Base-by-base conservation (phyloP, 257 asterid genomes). In the Cruciata laevipes region DNA sequence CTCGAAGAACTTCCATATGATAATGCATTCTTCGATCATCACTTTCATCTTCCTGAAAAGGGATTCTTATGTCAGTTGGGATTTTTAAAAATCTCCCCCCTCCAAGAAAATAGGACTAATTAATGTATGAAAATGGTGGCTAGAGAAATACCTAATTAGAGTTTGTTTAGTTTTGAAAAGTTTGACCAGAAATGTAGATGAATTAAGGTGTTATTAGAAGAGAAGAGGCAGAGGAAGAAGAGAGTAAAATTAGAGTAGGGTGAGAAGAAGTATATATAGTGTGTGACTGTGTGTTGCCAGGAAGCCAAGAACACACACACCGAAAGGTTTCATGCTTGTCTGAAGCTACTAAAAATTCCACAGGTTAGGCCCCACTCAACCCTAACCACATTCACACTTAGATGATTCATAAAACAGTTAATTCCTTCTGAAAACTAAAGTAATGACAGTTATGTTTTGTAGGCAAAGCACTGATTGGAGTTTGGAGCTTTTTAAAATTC, bases 341-440 rank as follows among this genome's bases (percentile, higher is more conserved):
- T 75, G 81, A 72, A 71, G 79, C 84, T 72, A 76, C 78, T 51
- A 7, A 27, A 72, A 82, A 82, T 79, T 82, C 84, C 81, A 72
- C 84, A 67, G 53, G 27, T 25, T 40, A 69, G 80, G 49, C 65
- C 81, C 87, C 77, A 72, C 79, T 7, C 40, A 69, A 67, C 47
- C 68, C 67, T 69, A 25, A 63, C 62, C 68, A 51, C 65, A 67
- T 82, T 77, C 86, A 79, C 79, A 79, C 79, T 4, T 53, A 17
- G 68, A 17, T 7, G 1, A 16, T 47, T 47, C 6, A 5, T 57
- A 61, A 76, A 72, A 35, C 67, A 59, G 70, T 62, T 69, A 68
- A 14, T 42, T 70, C 78, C 72, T 68, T 44, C 69, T 65, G 16
- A 4, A 70, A 64, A 40, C 37, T 64, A 56, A 68, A 33, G 37